Percentiles rank a stretch among this genome's conserved stretches.
Conservation (phyloP, 495 filamentous ascomycete genomes). For the Penicillium waksmanii region DNA sequence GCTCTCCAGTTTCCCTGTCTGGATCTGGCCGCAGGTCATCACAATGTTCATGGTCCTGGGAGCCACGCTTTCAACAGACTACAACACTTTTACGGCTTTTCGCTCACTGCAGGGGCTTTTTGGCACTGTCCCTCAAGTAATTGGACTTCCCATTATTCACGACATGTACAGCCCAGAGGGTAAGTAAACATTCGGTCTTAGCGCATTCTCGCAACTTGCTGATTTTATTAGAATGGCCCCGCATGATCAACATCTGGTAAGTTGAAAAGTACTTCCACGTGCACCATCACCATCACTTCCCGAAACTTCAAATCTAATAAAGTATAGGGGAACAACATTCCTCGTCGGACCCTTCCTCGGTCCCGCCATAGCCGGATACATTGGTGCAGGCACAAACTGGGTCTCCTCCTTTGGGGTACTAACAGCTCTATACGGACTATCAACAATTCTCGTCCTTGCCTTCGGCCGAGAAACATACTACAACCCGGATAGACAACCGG, state of each 20-base stretch:
- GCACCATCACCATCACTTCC: not conserved
- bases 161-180: slow-evolving; percentile 51
- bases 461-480: slow-evolving; percentile 56
- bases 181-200: slow-evolving; percentile 3
- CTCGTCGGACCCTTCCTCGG: slow-evolving; percentile 50
- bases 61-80: slow-evolving; percentile 48
- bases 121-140: slow-evolving; percentile 49
- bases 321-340: slow-evolving; percentile 44
- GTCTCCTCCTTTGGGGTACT: slow-evolving; percentile 49
- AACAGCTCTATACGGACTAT: slow-evolving; percentile 48
- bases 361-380: slow-evolving; percentile 48
- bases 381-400: slow-evolving; percentile 43
- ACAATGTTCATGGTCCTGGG: slow-evolving; percentile 51
- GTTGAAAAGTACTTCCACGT: not conserved
- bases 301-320: slow-evolving; percentile 1
- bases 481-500: slow-evolving; percentile 22
- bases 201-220: not conserved
- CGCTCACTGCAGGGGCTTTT: slow-evolving; percentile 59
- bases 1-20: slow-evolving; percentile 43
- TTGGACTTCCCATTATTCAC: slow-evolving; percentile 50
- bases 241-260: slow-evolving; percentile 54
- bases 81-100: slow-evolving; percentile 50
- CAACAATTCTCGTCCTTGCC: slow-evolving; percentile 44
- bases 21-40: slow-evolving; percentile 56
- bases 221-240: slow-evolving; percentile 40